These are phyloP conservation scores for Phytophthora europaea DNA, from an alignment of 352 stramenopile genomes.

Conservation along the genomic window DNA sequence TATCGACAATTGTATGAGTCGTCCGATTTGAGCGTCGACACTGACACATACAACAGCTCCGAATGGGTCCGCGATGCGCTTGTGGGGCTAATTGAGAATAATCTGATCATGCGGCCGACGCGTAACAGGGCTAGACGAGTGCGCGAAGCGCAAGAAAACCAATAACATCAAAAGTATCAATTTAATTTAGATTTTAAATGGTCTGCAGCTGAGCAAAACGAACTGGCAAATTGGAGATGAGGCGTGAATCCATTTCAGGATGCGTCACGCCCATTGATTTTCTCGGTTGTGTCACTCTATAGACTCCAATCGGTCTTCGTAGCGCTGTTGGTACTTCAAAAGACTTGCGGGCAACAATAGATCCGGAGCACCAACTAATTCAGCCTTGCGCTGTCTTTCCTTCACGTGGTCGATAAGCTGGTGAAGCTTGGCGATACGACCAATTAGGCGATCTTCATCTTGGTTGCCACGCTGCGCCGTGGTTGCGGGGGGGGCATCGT, in stretches of 20 bases:
- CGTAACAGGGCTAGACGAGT: not conserved
- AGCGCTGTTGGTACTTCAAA: not conserved
- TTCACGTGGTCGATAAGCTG: not conserved
- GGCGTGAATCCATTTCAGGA: too few relatives aligned
- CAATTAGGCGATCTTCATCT: not conserved
- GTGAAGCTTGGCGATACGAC: not conserved
- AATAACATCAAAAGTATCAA: too few relatives aligned
- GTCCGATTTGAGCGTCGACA: not conserved
- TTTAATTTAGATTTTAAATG: too few relatives aligned
- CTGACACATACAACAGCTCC: not conserved
- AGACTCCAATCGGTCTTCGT: not conserved
- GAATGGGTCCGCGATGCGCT: not conserved
- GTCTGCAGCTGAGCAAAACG: too few relatives aligned
- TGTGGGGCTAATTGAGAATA: not conserved
- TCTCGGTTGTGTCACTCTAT: too few relatives aligned
- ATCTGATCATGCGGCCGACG: not conserved
- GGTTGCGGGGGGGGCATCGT: not conserved
- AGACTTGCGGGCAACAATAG: not conserved
- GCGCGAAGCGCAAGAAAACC: too few relatives aligned
- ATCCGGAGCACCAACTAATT: not conserved
- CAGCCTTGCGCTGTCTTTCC: not conserved
- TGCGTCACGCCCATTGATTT: not conserved
- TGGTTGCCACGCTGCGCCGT: not conserved
- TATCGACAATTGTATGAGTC: slow-evolving; percentile 1
- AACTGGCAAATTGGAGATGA: too few relatives aligned